Conservation (phyloP, 306 rosid genomes). For the Luffa aegyptiaca region DNA sequence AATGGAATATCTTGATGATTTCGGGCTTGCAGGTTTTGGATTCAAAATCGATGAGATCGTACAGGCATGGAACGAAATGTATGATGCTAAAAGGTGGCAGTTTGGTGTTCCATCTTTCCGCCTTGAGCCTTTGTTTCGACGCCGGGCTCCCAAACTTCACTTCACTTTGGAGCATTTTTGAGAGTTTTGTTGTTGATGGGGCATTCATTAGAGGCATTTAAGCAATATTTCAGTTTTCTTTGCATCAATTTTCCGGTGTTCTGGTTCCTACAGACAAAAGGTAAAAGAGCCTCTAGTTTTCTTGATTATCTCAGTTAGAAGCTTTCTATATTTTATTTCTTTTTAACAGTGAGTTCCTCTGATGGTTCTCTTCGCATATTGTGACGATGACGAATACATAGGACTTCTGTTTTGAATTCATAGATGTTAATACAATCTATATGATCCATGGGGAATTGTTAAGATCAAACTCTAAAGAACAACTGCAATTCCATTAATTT, state of each 20-base stretch:
- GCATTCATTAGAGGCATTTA: slow-evolving; percentile 33
- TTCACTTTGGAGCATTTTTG: slow-evolving; percentile 59
- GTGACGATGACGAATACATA: not conserved
- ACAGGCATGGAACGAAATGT: slow-evolving; percentile 97
- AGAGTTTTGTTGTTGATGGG: slow-evolving; percentile 21
- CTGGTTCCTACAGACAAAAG: not conserved
- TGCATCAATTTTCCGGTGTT: not conserved
- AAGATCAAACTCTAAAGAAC: not conserved
- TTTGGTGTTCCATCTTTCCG: slow-evolving; percentile 86
- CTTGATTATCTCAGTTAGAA: not conserved
- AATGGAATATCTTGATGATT: not conserved
- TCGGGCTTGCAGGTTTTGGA: slow-evolving; percentile 45
- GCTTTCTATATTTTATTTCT: not conserved
- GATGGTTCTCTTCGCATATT: not conserved
- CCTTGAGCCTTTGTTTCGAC: slow-evolving; percentile 86
- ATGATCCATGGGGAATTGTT: not conserved
- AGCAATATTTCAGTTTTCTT: not conserved
- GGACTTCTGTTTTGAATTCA: not conserved
- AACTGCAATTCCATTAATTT: not conserved
- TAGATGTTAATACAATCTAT: not conserved
- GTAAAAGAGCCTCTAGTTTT: not conserved
- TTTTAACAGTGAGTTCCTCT: not conserved
- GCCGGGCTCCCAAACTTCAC: slow-evolving; percentile 81
- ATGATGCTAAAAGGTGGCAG: slow-evolving; percentile 92
- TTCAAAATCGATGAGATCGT: slow-evolving; percentile 93